Conservation (phyloP, 306 rosid species). For the Chamaecrista fasciculata region DNA sequence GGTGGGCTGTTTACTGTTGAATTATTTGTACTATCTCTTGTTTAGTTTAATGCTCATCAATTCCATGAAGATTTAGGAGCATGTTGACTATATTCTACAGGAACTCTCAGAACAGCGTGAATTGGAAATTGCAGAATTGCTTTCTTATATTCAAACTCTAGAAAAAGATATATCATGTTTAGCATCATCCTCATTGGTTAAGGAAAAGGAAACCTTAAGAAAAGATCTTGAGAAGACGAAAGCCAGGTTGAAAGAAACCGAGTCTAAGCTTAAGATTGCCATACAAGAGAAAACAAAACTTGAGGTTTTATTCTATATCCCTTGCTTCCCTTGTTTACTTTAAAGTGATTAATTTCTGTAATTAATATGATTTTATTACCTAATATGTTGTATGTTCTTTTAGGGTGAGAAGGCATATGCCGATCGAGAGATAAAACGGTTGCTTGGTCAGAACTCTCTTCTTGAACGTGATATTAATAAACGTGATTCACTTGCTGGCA, state of each 20-base stretch:
- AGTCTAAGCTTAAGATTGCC: slow-evolving; percentile 75
- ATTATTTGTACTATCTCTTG: slow-evolving; percentile 8
- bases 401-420: slow-evolving; percentile 79
- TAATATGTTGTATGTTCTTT: slow-evolving; percentile 25
- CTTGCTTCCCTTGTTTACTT: slow-evolving; percentile 27
- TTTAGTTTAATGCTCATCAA: slow-evolving; percentile 18
- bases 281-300: slow-evolving; percentile 87
- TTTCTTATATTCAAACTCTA: slow-evolving; percentile 59
- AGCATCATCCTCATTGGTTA: slow-evolving; percentile 62
- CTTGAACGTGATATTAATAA: slow-evolving; percentile 79
- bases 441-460: slow-evolving; percentile 73
- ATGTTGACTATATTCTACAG: slow-evolving; percentile 34
- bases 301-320: slow-evolving; percentile 56
- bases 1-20: slow-evolving; percentile 40
- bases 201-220: slow-evolving; percentile 73
- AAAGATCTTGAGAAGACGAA: slow-evolving; percentile 79
- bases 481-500: slow-evolving; percentile 75
- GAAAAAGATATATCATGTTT: slow-evolving; percentile 63
- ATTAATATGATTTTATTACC: slow-evolving; percentile 20
- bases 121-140: slow-evolving; percentile 56
- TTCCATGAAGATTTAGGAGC: neutral
- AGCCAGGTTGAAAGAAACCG: slow-evolving; percentile 71
- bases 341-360: slow-evolving; percentile 8
- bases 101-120: slow-evolving; percentile 51
- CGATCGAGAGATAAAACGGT: slow-evolving; percentile 75